phyloP scores from a whole-genome alignment of 2,329 filamentous ascomycete genomes.

The Stachybotrys chlorohalonatus region DNA sequence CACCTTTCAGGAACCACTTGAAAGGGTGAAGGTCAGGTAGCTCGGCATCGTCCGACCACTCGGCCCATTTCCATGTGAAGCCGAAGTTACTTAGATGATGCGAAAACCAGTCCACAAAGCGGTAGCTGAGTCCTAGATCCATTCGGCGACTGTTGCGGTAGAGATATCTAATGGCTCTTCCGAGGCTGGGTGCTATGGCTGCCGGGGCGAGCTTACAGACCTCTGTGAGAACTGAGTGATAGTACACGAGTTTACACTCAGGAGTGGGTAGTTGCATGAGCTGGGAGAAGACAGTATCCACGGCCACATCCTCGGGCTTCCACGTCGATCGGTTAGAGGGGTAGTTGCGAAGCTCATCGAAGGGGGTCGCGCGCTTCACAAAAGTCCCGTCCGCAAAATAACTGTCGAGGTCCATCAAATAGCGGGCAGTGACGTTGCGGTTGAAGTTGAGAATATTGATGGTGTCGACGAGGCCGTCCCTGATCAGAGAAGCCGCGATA shows the following conservation, averaged over 20 bases:
- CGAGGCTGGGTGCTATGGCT: slow-evolving; percentile 90
- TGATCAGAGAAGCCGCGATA: slow-evolving; percentile 73
- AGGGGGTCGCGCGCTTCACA: slow-evolving; percentile 84
- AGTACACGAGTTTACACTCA: slow-evolving; percentile 93
- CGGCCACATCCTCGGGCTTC: slow-evolving; percentile 95
- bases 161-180: slow-evolving; percentile 83
- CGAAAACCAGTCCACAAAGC: slow-evolving; percentile 95
- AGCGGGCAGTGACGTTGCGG: slow-evolving; percentile 75
- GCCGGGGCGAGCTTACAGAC: slow-evolving; percentile 92
- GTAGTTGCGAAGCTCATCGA: slow-evolving; percentile 73
- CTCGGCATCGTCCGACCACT: slow-evolving; percentile 84
- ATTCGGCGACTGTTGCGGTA: slow-evolving; percentile 76
- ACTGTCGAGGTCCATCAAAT: slow-evolving; percentile 87
- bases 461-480: slow-evolving; percentile 81
- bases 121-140: slow-evolving; percentile 77
- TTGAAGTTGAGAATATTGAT: slow-evolving; percentile 95
- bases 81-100: slow-evolving; percentile 98
- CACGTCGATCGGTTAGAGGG: slow-evolving; percentile 63
- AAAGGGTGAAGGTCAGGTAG: slow-evolving; percentile 71
- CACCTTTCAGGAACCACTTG: slow-evolving; percentile 87
- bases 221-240: slow-evolving; percentile 90
- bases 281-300: slow-evolving; percentile 97
- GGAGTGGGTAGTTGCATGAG: slow-evolving; percentile 78
- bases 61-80: slow-evolving; percentile 98
- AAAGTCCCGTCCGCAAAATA: slow-evolving; percentile 89